Evolutionary conservation across 176 grass and related monocot species (phyloP).

Genomic region (Carex scoparia): DNA sequence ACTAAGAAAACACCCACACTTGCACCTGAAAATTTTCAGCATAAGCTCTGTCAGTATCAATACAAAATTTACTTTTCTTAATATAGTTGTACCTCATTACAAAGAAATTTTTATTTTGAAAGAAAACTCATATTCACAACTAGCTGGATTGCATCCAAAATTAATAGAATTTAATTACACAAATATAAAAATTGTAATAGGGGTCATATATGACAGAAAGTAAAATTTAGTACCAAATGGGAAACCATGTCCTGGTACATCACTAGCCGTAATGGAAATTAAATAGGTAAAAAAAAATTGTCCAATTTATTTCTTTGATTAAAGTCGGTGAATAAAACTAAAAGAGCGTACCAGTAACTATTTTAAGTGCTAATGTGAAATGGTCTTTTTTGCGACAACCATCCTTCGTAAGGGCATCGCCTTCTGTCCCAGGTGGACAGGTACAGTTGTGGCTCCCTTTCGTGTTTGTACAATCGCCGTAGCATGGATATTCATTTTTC

Average conservation of each 20-base stretch:
- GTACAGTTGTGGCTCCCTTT: constrained; percentile 18
- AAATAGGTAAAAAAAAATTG: too few relatives aligned
- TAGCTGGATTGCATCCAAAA: not conserved
- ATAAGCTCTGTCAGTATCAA: not conserved
- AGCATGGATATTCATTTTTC: constrained; percentile 22
- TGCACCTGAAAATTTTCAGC: constrained; percentile 27
- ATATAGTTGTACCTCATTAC: too few relatives aligned
- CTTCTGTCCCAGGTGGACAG: constrained; percentile 35
- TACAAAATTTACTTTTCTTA: not conserved
- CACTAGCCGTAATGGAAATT: not conserved
- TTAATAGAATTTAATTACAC: not conserved
- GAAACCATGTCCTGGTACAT: not conserved
- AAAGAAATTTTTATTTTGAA: not conserved
- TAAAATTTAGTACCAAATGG: not conserved
- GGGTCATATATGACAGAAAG: not conserved
- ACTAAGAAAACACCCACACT: constrained; percentile 36
- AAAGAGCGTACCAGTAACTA: constrained; percentile 36
- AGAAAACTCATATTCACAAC: not conserved
- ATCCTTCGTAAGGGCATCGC: constrained; percentile 5
- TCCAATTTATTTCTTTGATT: not conserved
- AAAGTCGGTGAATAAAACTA: not conserved
- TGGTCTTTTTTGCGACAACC: constrained; percentile 46
- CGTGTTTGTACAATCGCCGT: constrained; percentile 37
- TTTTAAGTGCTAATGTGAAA: constrained; percentile 43
- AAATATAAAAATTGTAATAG: not conserved